Evolutionary conservation across 2,329 filamentous ascomycete species (phyloP).

Genomic region (Neospermospora avenae): DNA sequence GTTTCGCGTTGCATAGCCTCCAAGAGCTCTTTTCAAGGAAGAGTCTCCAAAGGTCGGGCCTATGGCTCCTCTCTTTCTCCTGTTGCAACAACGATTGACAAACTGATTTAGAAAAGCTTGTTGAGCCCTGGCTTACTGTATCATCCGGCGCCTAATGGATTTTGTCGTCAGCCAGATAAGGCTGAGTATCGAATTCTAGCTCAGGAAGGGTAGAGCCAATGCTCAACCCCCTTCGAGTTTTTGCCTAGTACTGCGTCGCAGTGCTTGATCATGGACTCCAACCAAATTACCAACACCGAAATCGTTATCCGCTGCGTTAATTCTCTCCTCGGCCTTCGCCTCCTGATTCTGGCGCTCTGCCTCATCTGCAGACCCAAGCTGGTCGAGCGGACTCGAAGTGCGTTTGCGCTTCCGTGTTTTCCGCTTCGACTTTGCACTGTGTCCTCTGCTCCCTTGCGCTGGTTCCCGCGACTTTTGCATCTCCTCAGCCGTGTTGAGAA

Average conservation of each 20-base stretch:
- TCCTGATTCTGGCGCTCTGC: slow-evolving; percentile 1
- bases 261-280: not conserved
- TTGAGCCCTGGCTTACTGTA: no score
- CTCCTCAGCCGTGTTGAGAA: slow-evolving; percentile 5
- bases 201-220: not conserved
- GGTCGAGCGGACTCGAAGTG: not conserved
- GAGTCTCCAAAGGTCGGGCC: slow-evolving; percentile 11
- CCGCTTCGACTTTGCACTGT: slow-evolving; percentile 7
- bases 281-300: not conserved
- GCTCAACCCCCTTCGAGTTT: not conserved
- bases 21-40: slow-evolving; percentile 13
- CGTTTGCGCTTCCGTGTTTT: slow-evolving; percentile 4
- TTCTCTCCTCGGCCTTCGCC: not conserved
- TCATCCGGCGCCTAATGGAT: no score
- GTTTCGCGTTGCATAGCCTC: slow-evolving; percentile 1
- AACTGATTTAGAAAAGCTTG: no score
- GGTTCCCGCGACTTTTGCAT: not conserved
- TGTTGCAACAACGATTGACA: no score
- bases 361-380: slow-evolving; percentile 3
- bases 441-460: not conserved
- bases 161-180: no score
- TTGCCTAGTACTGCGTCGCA: not conserved
- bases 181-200: not conserved
- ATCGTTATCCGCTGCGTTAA: not conserved
- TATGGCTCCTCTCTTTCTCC: slow-evolving; percentile 7